These are phyloP conservation scores for Eucalyptus microcorys DNA, from an alignment of 345 rosid genomes.

Conservation along the genomic window DNA sequence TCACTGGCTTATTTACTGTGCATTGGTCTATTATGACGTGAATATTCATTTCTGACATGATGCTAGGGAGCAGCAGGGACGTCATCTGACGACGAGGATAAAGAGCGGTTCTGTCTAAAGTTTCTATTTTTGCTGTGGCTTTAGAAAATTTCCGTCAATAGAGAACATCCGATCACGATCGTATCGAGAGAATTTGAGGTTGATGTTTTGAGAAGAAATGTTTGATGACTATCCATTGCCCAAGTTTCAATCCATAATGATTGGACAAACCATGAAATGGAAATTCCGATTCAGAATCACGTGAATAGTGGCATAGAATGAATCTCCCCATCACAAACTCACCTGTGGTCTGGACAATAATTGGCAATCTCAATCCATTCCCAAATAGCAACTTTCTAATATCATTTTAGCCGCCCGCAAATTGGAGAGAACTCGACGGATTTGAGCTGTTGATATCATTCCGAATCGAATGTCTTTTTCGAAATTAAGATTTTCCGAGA, in stretches of 20 bases:
- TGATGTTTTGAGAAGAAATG: not conserved
- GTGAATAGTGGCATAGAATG: not conserved
- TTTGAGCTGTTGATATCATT: not conserved
- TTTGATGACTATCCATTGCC: not conserved
- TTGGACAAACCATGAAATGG: rapidly evolving
- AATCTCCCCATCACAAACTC: not conserved
- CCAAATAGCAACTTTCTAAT: not conserved
- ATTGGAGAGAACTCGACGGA: not conserved
- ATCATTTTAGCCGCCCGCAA: not conserved
- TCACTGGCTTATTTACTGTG: not conserved
- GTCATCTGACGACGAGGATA: not conserved
- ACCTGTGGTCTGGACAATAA: not conserved
- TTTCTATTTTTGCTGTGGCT: not conserved
- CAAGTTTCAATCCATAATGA: not conserved
- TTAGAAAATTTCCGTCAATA: not conserved
- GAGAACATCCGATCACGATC: not conserved
- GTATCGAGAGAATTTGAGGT: not conserved
- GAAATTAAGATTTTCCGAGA: not conserved
- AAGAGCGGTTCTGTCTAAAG: not conserved
- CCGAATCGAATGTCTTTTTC: not conserved
- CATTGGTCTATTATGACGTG: not conserved
- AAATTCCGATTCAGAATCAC: not conserved
- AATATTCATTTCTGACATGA: not conserved
- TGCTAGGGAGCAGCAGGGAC: not conserved
- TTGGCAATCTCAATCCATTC: not conserved